Conservation (phyloP, 306 rosid species). For the Dryas alaskensis region DNA sequence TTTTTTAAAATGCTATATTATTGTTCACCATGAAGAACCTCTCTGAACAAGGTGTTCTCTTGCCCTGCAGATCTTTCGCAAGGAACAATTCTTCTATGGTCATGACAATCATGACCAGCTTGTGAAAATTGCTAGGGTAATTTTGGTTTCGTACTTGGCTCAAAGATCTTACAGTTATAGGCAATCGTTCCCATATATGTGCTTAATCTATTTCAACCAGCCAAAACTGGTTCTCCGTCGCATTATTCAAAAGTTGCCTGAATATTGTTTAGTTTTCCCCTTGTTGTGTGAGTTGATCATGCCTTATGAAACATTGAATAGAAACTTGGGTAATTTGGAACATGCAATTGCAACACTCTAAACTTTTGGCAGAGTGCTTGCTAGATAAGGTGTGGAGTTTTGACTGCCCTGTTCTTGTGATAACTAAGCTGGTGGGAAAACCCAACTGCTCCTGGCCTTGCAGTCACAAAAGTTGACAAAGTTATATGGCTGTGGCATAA, state of each 20-base stretch:
- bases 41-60: neutral
- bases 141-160: neutral
- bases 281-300: neutral
- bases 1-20: neutral
- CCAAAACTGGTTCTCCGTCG: neutral
- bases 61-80: slow-evolving; percentile 41
- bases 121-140: slow-evolving; percentile 46
- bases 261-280: neutral
- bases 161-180: neutral
- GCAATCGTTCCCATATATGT: neutral
- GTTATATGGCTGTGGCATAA: neutral
- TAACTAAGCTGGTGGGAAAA: neutral
- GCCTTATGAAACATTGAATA: neutral
- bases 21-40: neutral
- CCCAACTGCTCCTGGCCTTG: neutral
- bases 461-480: neutral
- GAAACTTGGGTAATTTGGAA: neutral
- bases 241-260: neutral
- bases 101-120: slow-evolving; percentile 46
- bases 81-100: slow-evolving; percentile 39
- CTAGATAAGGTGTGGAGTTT: neutral
- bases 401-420: neutral
- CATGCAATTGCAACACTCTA: neutral
- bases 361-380: neutral
- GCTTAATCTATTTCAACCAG: neutral